phyloP scores from a whole-genome alignment of 768 basidiomycete genomes.

The Amanita thiersii region DNA sequence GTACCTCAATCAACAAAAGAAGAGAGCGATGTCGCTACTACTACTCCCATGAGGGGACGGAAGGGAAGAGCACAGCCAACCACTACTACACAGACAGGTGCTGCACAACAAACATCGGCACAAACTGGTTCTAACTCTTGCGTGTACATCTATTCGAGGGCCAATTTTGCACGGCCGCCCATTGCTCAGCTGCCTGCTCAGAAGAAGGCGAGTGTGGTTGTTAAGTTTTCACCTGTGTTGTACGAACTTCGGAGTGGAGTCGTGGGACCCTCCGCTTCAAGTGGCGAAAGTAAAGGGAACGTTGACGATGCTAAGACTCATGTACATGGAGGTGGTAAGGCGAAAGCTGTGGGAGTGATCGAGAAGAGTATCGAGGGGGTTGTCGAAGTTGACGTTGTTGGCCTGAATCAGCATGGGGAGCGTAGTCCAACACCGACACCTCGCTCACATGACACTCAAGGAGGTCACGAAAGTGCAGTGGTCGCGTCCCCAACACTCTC shows the following conservation, averaged over 20 bases:
- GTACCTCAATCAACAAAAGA: slow-evolving; percentile 13
- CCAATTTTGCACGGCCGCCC: slow-evolving; percentile 88
- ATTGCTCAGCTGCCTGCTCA: slow-evolving; percentile 94
- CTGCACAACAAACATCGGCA: slow-evolving; percentile 26
- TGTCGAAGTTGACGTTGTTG: slow-evolving; percentile 54
- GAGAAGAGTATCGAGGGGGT: slow-evolving; percentile 58
- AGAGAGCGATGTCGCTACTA: slow-evolving; percentile 25
- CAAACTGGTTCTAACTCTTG: slow-evolving; percentile 43
- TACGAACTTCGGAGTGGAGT: slow-evolving; percentile 80
- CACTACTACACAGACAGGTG: slow-evolving; percentile 17
- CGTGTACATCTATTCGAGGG: slow-evolving; percentile 93
- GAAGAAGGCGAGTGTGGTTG: slow-evolving; percentile 91
- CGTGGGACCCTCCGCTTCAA: slow-evolving; percentile 25
- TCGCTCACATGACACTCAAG: slow-evolving; percentile 22
- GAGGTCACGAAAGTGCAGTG: slow-evolving; percentile 10
- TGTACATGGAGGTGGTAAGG: slow-evolving; percentile 16
- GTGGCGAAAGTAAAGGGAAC: slow-evolving; percentile 15
- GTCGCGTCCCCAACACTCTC: slow-evolving; percentile 14
- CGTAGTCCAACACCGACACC: slow-evolving; percentile 35
- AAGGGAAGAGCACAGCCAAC: slow-evolving; percentile 38
- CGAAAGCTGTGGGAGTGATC: slow-evolving; percentile 18
- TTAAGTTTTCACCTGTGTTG: slow-evolving; percentile 87
- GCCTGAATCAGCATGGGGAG: slow-evolving; percentile 25
- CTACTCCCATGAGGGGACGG: slow-evolving; percentile 48
- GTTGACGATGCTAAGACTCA: slow-evolving; percentile 21